These are phyloP conservation scores for Aureobasidium sp. DNA, from an alignment of 2,329 filamentous ascomycete species.

Conservation along the genomic window DNA sequence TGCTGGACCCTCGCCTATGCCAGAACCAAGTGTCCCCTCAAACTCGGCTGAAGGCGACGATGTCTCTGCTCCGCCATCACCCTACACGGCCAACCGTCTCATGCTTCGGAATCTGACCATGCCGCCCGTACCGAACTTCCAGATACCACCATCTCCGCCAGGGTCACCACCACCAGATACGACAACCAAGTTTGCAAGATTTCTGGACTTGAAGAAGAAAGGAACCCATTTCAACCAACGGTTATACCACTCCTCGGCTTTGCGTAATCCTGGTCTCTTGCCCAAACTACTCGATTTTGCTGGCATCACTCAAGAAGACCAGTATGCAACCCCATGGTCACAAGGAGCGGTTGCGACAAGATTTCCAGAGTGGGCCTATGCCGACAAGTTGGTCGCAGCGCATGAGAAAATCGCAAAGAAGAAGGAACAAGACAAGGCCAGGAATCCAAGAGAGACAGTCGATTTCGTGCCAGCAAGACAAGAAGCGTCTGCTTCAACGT, in stretches of 20 bases:
- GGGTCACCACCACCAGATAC: conserved; percentile 38
- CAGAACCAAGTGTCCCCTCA: conserved; percentile 15
- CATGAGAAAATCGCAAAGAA: conserved; percentile 16
- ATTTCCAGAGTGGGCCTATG: conserved; percentile 16
- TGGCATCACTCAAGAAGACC: conserved; percentile 47
- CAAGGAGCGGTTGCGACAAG: conserved; percentile 24
- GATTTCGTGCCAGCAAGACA: conserved; percentile 14
- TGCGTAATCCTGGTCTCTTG: conserved; percentile 65
- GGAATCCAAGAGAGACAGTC: neutral
- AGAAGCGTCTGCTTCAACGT: neutral
- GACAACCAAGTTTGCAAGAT: conserved; percentile 59
- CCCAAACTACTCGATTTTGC: conserved; percentile 68
- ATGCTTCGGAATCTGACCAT: conserved; percentile 66
- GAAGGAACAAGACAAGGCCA: conserved; percentile 12
- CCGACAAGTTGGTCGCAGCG: conserved; percentile 11
- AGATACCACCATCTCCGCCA: conserved; percentile 68
- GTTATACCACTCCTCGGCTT: conserved; percentile 57
- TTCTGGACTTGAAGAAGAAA: conserved; percentile 69
- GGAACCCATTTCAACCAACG: conserved; percentile 73
- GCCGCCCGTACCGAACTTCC: conserved; percentile 62
- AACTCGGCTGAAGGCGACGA: conserved; percentile 4
- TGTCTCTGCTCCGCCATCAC: conserved; percentile 41
- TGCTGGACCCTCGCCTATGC: conserved; percentile 9
- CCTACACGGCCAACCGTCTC: conserved; percentile 59
- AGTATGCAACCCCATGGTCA: conserved; percentile 57